Conservation (phyloP, 331 rosid species). For the Cydonia oblonga region DNA sequence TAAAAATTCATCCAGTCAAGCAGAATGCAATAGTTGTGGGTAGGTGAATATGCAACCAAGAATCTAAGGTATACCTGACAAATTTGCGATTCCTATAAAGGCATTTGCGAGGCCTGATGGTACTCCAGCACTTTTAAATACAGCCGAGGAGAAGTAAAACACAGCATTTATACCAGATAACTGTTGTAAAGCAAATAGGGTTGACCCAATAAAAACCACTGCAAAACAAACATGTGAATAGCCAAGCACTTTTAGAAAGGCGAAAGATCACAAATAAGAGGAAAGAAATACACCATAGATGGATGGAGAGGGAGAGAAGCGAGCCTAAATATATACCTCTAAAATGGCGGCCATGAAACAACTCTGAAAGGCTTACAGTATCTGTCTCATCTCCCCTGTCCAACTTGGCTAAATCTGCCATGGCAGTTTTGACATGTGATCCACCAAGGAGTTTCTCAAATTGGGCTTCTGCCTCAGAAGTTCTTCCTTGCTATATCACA, state of each 20-base stretch:
- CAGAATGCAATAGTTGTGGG: constrained; percentile 2
- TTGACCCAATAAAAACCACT: constrained; percentile 99
- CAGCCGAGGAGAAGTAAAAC: constrained; percentile 95
- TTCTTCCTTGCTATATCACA: constrained; percentile 77
- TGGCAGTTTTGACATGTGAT: constrained; percentile 72
- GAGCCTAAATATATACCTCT: constrained; percentile 36
- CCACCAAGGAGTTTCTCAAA: constrained; percentile 81
- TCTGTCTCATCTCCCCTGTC: constrained; percentile 76
- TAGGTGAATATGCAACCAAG: constrained; percentile 3
- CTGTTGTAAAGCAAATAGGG: constrained; percentile 99
- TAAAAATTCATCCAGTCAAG: constrained; percentile 10
- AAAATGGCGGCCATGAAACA: constrained; percentile 71
- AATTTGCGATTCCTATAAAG: constrained; percentile 70
- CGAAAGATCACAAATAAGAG: constrained; percentile 12
- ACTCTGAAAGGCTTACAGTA: constrained; percentile 56
- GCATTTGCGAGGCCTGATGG: constrained; percentile 77
- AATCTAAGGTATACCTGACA: constrained; percentile 48
- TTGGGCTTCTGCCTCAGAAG: constrained; percentile 71
- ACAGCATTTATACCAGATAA: constrained; percentile 98
- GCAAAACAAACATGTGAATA: constrained; percentile 81
- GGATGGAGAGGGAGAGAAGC: not conserved
- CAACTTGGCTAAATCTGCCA: constrained; percentile 56
- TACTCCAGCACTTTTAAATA: constrained; percentile 86
- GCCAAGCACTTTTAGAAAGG: constrained; percentile 28
- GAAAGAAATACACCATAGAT: not conserved